Percentiles rank a stretch among this genome's conserved stretches.
These are phyloP conservation scores for Knoxia roxburghii DNA, from an alignment of 257 asterid species.

Conservation along the genomic window DNA sequence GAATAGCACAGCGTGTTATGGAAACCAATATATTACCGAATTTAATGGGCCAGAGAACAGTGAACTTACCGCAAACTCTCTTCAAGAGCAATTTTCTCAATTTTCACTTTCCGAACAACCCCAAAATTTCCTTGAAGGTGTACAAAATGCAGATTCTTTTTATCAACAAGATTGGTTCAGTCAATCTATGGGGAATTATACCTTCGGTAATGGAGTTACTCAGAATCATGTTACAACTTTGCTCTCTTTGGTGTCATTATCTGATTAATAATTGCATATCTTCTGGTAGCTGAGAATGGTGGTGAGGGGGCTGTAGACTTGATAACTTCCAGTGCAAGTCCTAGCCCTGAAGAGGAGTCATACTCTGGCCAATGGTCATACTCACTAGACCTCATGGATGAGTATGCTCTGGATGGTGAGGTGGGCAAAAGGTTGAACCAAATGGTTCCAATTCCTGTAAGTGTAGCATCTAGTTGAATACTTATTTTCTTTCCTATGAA, in stretches of 20 bases:
- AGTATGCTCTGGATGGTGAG: constrained; percentile 65
- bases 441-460: constrained; percentile 85
- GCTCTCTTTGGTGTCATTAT: constrained; percentile 1
- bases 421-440: constrained; percentile 81
- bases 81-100: constrained; percentile 65
- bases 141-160: constrained; percentile 42
- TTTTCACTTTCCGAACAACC: constrained; percentile 64
- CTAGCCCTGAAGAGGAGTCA: constrained; percentile 55
- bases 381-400: constrained; percentile 56
- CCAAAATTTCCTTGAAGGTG: constrained; percentile 42
- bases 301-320: constrained; percentile 43
- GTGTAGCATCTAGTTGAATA: constrained; percentile 19
- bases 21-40: constrained; percentile 41
- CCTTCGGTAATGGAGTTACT: constrained; percentile 40
- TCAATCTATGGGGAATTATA: constrained; percentile 58
- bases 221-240: constrained; percentile 6
- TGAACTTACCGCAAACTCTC: constrained; percentile 35
- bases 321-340: constrained; percentile 48
- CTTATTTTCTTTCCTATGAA: neutral
- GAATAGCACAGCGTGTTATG: constrained; percentile 47
- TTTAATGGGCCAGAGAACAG: constrained; percentile 32
- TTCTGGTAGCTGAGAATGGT: constrained; percentile 44
- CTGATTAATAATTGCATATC: constrained; percentile 17
- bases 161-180: constrained; percentile 68
- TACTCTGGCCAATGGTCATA: constrained; percentile 55